These are phyloP conservation scores for Trametes cubensis DNA, from an alignment of 768 basidiomycete species.

Conservation along the genomic window DNA sequence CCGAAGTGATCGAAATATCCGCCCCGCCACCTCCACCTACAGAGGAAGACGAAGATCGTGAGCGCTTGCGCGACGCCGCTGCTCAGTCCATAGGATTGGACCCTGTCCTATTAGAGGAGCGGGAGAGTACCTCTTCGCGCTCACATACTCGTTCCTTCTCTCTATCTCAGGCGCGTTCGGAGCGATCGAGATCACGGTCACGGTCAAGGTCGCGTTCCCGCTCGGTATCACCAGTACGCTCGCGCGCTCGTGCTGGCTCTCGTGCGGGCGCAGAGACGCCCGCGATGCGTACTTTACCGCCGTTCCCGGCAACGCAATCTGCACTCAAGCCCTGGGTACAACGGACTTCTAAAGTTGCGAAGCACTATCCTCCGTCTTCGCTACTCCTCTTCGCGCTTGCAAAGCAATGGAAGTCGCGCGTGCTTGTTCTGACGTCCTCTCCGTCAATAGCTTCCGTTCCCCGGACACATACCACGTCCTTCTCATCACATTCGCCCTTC, in stretches of 20 bases:
- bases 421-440: slow-evolving; percentile 52
- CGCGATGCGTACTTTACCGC: slow-evolving; percentile 41
- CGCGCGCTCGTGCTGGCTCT: slow-evolving; percentile 19
- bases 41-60: slow-evolving; percentile 70
- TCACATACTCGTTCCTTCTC: slow-evolving; percentile 23
- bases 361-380: slow-evolving; percentile 66
- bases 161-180: slow-evolving; percentile 13
- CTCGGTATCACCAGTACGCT: slow-evolving; percentile 13
- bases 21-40: slow-evolving; percentile 40
- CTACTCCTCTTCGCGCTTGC: slow-evolving; percentile 73
- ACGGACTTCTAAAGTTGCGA: slow-evolving; percentile 54
- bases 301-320: slow-evolving; percentile 62
- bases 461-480: slow-evolving; percentile 17
- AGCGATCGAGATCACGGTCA: slow-evolving; percentile 20
- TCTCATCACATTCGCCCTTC: slow-evolving; percentile 14
- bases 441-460: slow-evolving; percentile 9
- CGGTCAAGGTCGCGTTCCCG: slow-evolving; percentile 20
- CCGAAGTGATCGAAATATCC: slow-evolving; percentile 75
- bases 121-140: slow-evolving; percentile 29
- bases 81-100: slow-evolving; percentile 76
- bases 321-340: slow-evolving; percentile 56
- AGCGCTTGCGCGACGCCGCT: slow-evolving; percentile 73
- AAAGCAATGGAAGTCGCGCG: slow-evolving; percentile 71
- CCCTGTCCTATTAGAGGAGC: slow-evolving; percentile 50
- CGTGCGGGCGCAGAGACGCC: slow-evolving; percentile 21